Percentiles rank a stretch among this genome's conserved stretches.
Conservation (phyloP, 2,329 filamentous ascomycete species). For the Epichloe typhina region DNA sequence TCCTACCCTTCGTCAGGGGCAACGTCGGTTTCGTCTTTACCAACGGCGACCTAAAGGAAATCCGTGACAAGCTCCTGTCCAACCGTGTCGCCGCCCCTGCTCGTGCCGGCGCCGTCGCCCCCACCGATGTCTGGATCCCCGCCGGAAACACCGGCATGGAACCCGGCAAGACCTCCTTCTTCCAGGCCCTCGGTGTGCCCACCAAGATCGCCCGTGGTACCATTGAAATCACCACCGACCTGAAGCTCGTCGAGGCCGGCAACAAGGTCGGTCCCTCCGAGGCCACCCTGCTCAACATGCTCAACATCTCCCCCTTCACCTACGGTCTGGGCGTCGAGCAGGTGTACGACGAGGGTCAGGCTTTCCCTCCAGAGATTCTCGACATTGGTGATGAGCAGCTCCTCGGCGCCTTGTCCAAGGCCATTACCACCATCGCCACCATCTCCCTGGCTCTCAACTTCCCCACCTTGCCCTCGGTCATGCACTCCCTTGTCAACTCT, state of each 20-base stretch:
- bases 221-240: slow-evolving; percentile 97
- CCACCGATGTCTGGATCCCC: slow-evolving; percentile 84
- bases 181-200: slow-evolving; percentile 99
- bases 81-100: slow-evolving; percentile 98
- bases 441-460: slow-evolving; percentile 89
- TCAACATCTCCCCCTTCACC: slow-evolving; percentile 99
- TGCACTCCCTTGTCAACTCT: slow-evolving; percentile 90
- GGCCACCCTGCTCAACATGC: slow-evolving; percentile 97
- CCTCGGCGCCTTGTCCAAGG: slow-evolving; percentile 65
- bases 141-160: slow-evolving; percentile 99
- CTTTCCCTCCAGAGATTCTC: slow-evolving; percentile 72
- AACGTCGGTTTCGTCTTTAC: slow-evolving; percentile 99
- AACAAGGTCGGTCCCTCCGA: slow-evolving; percentile 96
- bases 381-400: slow-evolving; percentile 95
- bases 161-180: slow-evolving; percentile 99
- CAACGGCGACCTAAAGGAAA: slow-evolving; percentile 84
- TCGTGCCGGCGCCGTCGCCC: slow-evolving; percentile 93
- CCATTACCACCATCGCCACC: slow-evolving; percentile 75
- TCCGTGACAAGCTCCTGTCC: slow-evolving; percentile 84
- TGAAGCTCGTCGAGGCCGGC: slow-evolving; percentile 92
- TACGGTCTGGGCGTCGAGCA: slow-evolving; percentile 95
- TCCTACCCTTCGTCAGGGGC: slow-evolving; percentile 89
- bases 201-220: slow-evolving; percentile 99
- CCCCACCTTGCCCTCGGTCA: slow-evolving; percentile 90
- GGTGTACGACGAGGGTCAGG: slow-evolving; percentile 96